Evolutionary conservation across 345 rosid species (phyloP).

Genomic region (Cardiospermum halicacabum): DNA sequence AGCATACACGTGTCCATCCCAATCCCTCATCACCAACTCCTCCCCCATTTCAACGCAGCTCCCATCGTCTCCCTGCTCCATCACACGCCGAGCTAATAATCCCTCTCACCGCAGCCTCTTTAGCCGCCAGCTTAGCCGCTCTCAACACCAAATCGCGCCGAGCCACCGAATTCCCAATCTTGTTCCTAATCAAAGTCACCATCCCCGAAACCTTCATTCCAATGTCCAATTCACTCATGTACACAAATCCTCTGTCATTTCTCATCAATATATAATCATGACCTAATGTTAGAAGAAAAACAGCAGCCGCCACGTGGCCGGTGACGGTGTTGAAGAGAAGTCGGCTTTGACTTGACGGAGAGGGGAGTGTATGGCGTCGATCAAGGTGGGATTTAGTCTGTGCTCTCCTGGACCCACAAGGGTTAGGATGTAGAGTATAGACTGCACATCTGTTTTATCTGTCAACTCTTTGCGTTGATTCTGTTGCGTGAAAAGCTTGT

Average conservation of each 20-base stretch:
- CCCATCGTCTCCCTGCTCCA: constrained; percentile 39
- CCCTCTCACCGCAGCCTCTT: constrained; percentile 37
- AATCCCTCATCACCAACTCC: constrained; percentile 29
- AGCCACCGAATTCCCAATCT: constrained; percentile 35
- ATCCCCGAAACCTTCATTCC: constrained; percentile 37
- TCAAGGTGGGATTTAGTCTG: constrained; percentile 43
- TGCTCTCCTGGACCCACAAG: constrained; percentile 56
- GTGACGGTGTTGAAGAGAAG: constrained; percentile 48
- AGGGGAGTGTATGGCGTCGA: constrained; percentile 38
- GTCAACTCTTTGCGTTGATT: too few relatives aligned
- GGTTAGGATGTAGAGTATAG: constrained; percentile 47
- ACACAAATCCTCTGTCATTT: constrained; percentile 58
- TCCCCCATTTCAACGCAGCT: constrained; percentile 46
- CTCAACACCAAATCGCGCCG: constrained; percentile 41
- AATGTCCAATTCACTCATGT: constrained; percentile 70
- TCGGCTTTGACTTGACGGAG: constrained; percentile 37
- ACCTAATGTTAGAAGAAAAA: constrained; percentile 44
- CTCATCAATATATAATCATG: constrained; percentile 68
- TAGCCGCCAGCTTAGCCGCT: constrained; percentile 50
- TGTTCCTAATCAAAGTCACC: constrained; percentile 29
- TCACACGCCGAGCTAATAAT: constrained; percentile 44
- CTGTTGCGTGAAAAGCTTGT: too few relatives aligned
- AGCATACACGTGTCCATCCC: constrained; percentile 51
- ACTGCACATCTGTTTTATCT: too few relatives aligned
- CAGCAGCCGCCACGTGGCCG: constrained; percentile 83